Evolutionary conservation across 2,329 filamentous ascomycete species (phyloP), one percentile per base, ranked within the genome.

Genomic region (Alternaria gaisen): DNA sequence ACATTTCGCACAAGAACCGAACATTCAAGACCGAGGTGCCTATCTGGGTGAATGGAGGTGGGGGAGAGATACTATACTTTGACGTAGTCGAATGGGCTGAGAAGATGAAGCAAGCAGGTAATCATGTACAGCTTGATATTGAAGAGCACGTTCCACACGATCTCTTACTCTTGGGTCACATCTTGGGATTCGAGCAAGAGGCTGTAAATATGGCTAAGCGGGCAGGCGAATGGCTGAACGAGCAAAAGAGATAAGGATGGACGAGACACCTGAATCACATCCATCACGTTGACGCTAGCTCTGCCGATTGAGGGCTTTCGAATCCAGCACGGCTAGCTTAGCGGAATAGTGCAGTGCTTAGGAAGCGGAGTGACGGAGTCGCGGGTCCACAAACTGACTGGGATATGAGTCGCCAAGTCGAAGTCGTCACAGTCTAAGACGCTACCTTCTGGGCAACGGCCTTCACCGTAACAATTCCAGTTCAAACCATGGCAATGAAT

Each of bases 91-190:
- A 75, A 65, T 79, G 79, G 67, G 76, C 71, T 24, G 71, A 77
- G 55, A 69, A 74, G 51, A 79, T 83, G 76, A 68, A 67, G 56
- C 66, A 66, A 12, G 68, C 71, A 42, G 82, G 81, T 0, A 84
- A 83, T 58, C 65, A 74, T 41, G 73, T 84, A 1, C 75, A 76
- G 53, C 59, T 82, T 12, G 75, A 82, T 63, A 71, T 81, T 3
- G 80, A 82, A 65, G 64, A 78, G 48, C 61, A 71, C 10, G 80
- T 77, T 4, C 78, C 79, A 20, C 84, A 86, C 66, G 84, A 85
- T 70, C 80, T 84, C 7, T 59, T 84, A 18, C 51, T 82, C 1
- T 3, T 81, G 1, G 83, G 80, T 0, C 60, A 73, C 18, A 16
- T 77, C 2, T 22, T 83, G 3, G 83, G 83, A 0, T 85, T 83